phyloP scores from a whole-genome alignment of 768 basidiomycete genomes.

The Russula dissimulans region DNA sequence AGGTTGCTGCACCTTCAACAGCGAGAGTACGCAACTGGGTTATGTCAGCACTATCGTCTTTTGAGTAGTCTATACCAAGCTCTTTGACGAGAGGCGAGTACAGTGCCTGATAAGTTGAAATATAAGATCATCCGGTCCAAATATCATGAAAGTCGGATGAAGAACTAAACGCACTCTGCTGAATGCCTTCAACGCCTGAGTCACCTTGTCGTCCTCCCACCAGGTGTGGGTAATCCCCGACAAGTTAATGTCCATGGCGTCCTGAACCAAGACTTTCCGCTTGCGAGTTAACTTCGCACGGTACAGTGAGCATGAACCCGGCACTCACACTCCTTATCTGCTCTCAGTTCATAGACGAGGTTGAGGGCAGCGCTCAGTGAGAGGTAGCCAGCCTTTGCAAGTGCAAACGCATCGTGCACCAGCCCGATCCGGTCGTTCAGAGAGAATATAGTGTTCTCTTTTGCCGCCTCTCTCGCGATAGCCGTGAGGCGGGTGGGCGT shows the following conservation, averaged over 20 bases:
- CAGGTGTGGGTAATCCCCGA: conserved; percentile 50
- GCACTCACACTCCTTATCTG: conserved; percentile 67
- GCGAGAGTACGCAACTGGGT: conserved; percentile 68
- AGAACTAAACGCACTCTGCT: conserved; percentile 37
- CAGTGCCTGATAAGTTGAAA: conserved; percentile 34
- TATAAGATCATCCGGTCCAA: too few species aligned
- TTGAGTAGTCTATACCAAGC: conserved; percentile 68
- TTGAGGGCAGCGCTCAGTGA: conserved; percentile 69
- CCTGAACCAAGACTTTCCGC: conserved; percentile 72
- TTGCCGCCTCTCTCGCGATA: conserved; percentile 76
- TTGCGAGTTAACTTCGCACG: conserved; percentile 1
- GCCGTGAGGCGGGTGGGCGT: conserved; percentile 65
- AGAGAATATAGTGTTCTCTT: conserved; percentile 52
- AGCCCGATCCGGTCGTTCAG: conserved; percentile 86
- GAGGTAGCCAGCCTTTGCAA: conserved; percentile 73
- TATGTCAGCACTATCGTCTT: conserved; percentile 56
- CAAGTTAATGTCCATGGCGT: conserved; percentile 53
- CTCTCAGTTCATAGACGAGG: conserved; percentile 55
- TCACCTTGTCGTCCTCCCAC: conserved; percentile 68
- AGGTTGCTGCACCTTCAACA: conserved; percentile 45
- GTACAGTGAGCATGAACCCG: background rate
- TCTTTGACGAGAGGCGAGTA: conserved; percentile 69
- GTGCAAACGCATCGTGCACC: conserved; percentile 70
- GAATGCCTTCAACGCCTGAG: conserved; percentile 49
- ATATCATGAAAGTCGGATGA: background rate